Percentiles rank a stretch among this genome's conserved stretches.
phyloP scores from a whole-genome alignment of 1,139 yeast species.

The Scheffersomyces titani region DNA sequence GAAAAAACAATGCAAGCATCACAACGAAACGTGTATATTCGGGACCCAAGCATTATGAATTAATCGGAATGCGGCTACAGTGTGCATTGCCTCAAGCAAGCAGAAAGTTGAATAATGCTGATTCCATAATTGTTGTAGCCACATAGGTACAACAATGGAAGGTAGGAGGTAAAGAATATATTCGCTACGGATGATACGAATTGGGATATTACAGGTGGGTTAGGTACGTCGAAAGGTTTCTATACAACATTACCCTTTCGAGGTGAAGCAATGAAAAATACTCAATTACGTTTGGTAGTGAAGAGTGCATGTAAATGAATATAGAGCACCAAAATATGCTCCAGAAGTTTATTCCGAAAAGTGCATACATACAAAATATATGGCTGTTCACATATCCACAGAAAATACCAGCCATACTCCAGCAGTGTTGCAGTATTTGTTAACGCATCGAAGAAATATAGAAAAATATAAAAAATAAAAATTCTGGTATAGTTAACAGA shows the following conservation, averaged over 20 bases:
- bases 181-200: background rate
- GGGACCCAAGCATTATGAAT: background rate
- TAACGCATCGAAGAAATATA: background rate
- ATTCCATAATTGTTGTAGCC: background rate
- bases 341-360: slow-evolving; percentile 1
- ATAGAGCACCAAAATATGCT: background rate
- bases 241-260: background rate
- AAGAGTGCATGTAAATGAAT: background rate
- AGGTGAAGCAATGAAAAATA: background rate
- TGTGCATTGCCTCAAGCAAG: background rate
- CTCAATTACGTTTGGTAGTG: background rate
- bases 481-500: background rate
- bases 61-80: background rate
- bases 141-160: background rate
- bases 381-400: background rate
- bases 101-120: background rate
- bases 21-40: background rate
- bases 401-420: background rate
- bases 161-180: background rate
- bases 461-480: background rate
- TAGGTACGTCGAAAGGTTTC: background rate
- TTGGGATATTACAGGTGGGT: background rate
- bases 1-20: background rate
- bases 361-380: background rate
- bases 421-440: background rate